phyloP scores from a whole-genome alignment of 2,329 filamentous ascomycete genomes.

The Penicillium fuscoglaucum region DNA sequence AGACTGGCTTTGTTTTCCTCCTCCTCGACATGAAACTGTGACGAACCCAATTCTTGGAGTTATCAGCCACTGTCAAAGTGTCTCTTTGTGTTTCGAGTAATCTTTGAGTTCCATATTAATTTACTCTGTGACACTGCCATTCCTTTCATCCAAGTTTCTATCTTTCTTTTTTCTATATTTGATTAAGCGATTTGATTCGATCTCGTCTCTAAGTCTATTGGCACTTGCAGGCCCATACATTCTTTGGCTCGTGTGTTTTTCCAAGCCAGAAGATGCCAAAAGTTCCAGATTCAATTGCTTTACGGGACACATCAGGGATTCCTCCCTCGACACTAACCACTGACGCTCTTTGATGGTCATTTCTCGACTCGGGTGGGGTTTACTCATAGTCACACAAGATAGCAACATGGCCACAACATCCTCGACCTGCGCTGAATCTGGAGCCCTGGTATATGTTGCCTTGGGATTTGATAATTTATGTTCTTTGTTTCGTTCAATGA shows the following conservation, averaged over 20 bases:
- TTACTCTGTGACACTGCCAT: neutral
- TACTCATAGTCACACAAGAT: neutral
- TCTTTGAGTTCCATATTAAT: neutral
- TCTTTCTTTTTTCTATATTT: neutral
- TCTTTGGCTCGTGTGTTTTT: neutral
- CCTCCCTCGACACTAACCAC: neutral
- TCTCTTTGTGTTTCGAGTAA: constrained; percentile 2
- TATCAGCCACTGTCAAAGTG: neutral
- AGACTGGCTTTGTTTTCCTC: constrained; percentile 1
- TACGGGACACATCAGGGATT: neutral
- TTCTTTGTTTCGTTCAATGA: neutral
- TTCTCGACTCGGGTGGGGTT: neutral
- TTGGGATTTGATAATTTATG: neutral
- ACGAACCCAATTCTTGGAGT: neutral
- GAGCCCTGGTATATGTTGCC: neutral
- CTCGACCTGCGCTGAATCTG: neutral
- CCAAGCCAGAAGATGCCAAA: neutral
- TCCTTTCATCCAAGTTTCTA: neutral
- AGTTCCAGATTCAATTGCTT: neutral
- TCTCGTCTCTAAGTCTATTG: neutral
- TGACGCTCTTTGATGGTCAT: neutral
- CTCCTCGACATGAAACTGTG: neutral
- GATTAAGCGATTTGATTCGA: neutral
- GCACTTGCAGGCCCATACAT: neutral
- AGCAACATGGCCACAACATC: neutral